Percentiles rank a stretch among this genome's conserved stretches.
Conservation (phyloP, 345 rosid genomes). For the Brassica rapa region DNA sequence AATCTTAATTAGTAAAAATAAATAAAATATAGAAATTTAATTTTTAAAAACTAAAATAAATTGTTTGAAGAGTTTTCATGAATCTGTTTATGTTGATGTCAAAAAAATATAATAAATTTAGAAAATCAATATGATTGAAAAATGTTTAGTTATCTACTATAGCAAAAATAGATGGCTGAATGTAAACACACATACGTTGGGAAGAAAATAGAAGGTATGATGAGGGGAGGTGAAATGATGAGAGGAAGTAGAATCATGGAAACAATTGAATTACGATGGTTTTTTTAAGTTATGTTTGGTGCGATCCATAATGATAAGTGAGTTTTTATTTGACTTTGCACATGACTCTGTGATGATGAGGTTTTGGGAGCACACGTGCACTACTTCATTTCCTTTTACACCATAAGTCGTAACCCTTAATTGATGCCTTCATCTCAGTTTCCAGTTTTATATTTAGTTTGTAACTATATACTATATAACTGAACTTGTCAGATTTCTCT, state of each 20-base stretch:
- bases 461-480: background rate
- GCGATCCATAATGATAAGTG: slow-evolving; percentile 29
- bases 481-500: background rate
- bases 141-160: too few species aligned
- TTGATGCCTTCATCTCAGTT: slow-evolving; percentile 22
- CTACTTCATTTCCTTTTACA: slow-evolving; percentile 15
- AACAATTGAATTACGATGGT: background rate
- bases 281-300: background rate
- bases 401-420: slow-evolving; percentile 13
- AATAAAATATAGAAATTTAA: too few species aligned
- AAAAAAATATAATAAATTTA: too few species aligned
- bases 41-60: too few species aligned
- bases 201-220: slow-evolving; percentile 19
- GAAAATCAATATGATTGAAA: too few species aligned
- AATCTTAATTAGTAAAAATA: too few species aligned
- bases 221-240: slow-evolving; percentile 30
- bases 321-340: slow-evolving; percentile 19
- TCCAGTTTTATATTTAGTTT: background rate
- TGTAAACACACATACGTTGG: background rate
- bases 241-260: slow-evolving; percentile 23
- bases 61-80: too few species aligned
- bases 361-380: slow-evolving; percentile 41
- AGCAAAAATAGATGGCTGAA: background rate
- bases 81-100: too few species aligned
- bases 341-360: slow-evolving; percentile 39